Evolutionary conservation across 176 grass and related monocot genomes (phyloP).

Genomic region (Themeda triandra): DNA sequence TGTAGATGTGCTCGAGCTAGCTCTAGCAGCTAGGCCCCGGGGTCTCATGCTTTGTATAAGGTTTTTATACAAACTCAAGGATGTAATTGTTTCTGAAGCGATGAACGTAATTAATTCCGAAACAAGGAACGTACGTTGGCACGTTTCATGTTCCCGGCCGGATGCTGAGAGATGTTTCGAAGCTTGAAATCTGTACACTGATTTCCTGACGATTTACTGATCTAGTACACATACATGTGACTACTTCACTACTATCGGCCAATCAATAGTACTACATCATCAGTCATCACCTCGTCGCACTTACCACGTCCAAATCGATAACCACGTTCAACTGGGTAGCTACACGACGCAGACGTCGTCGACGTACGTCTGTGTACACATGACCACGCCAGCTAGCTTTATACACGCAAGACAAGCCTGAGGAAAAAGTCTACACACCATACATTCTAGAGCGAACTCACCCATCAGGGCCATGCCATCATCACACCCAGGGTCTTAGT

Average conservation of each 20-base stretch:
- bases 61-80: too few relatives aligned
- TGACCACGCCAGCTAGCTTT: neutral
- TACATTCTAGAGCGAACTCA: neutral
- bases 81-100: neutral
- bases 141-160: neutral
- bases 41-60: neutral
- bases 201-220: neutral
- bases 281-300: neutral
- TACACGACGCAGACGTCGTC: neutral
- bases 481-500: neutral
- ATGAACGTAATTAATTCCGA: neutral
- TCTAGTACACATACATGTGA: neutral
- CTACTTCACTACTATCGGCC: neutral
- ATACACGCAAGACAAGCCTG: neutral
- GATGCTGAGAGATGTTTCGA: neutral
- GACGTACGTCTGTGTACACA: slow-evolving; percentile 1
- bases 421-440: neutral
- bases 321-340: neutral
- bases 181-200: neutral
- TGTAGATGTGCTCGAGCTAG: neutral
- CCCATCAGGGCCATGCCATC: neutral
- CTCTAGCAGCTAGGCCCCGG: neutral
- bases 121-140: neutral
- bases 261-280: neutral
- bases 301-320: neutral